Conservation (phyloP, 78 protist species). For the Blattamonas nauphoetae region DNA sequence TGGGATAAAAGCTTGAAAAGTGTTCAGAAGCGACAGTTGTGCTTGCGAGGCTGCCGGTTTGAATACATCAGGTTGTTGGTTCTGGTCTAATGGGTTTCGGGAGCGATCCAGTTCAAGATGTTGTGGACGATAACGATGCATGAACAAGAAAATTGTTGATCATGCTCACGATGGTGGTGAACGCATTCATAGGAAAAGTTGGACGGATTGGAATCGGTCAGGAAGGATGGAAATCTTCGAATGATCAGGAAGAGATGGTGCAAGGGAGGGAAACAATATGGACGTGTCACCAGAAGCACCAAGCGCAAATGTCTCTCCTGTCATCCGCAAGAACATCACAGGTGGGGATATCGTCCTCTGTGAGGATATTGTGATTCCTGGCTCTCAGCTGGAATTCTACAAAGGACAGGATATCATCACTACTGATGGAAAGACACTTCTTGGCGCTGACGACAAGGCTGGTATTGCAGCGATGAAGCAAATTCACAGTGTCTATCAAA, state of each 20-base stretch:
- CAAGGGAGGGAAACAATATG: too few relatives aligned
- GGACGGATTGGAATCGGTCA: too few relatives aligned
- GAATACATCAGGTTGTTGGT: too few relatives aligned
- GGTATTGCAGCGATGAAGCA: constrained; percentile 10
- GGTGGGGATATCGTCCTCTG: not conserved
- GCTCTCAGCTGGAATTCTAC: not conserved
- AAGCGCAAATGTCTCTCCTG: not conserved
- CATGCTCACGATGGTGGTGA: constrained; percentile 1
- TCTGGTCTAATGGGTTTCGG: too few relatives aligned
- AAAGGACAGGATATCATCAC: not conserved
- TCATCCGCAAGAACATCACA: not conserved
- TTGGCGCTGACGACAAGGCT: constrained; percentile 30
- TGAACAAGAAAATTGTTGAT: not conserved
- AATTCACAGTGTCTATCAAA: not conserved
- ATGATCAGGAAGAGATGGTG: too few relatives aligned
- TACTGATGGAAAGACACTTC: not conserved
- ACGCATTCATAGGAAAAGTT: not conserved
- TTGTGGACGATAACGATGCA: not conserved
- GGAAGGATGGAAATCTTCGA: too few relatives aligned
- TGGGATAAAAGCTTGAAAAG: too few relatives aligned
- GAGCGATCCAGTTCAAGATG: too few relatives aligned
- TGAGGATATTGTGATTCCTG: not conserved
- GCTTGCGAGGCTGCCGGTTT: too few relatives aligned
- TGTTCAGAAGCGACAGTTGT: too few relatives aligned
- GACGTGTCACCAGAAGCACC: constrained; percentile 12